phyloP scores from a whole-genome alignment of 345 rosid genomes.

The Citrus trifoliata region DNA sequence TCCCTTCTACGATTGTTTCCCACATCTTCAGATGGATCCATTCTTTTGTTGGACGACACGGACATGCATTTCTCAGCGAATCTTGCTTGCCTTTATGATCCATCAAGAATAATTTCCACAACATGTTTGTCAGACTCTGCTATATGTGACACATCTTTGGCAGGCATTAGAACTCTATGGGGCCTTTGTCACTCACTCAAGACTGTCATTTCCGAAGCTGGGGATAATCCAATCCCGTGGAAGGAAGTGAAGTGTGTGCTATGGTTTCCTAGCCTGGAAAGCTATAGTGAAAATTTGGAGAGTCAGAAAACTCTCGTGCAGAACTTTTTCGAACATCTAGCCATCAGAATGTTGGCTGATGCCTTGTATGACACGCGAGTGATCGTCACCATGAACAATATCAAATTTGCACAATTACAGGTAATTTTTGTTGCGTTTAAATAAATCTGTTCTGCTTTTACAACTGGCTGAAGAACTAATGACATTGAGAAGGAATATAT shows the following conservation, averaged over 20 bases:
- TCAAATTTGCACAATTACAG: slow-evolving; percentile 69
- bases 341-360: slow-evolving; percentile 62
- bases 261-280: slow-evolving; percentile 67
- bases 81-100: slow-evolving; percentile 48
- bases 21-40: slow-evolving; percentile 37
- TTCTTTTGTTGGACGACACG: slow-evolving; percentile 72
- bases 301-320: slow-evolving; percentile 44
- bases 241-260: slow-evolving; percentile 54
- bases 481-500: background rate
- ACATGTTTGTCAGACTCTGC: slow-evolving; percentile 47
- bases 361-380: slow-evolving; percentile 45
- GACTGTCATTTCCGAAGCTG: slow-evolving; percentile 51
- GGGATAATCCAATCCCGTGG: slow-evolving; percentile 62
- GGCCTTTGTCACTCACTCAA: slow-evolving; percentile 63
- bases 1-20: slow-evolving; percentile 55
- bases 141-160: slow-evolving; percentile 35
- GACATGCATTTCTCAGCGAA: slow-evolving; percentile 59
- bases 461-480: background rate
- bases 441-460: background rate
- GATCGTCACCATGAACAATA: slow-evolving; percentile 72
- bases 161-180: slow-evolving; percentile 56
- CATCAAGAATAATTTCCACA: slow-evolving; percentile 56
- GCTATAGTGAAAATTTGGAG: slow-evolving; percentile 43
- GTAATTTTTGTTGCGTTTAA: slow-evolving; percentile 28
- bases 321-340: slow-evolving; percentile 72